phyloP scores from a whole-genome alignment of 169 alveolate species.

The Cryptosporidium sp. region DNA sequence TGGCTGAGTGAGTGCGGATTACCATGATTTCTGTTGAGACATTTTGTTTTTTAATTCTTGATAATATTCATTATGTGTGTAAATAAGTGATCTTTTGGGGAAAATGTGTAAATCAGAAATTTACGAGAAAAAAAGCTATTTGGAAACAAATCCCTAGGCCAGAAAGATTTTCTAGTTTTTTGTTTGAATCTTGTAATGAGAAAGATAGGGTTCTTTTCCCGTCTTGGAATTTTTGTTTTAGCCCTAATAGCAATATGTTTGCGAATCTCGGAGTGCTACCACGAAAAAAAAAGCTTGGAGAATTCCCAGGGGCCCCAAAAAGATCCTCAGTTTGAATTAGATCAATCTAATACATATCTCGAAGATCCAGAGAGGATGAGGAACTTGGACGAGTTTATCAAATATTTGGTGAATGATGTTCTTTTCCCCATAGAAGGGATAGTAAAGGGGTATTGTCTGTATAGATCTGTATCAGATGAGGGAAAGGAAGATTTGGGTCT shows the following conservation, averaged over 20 bases:
- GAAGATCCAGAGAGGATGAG: constrained; percentile 9
- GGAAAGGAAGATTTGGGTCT: not conserved
- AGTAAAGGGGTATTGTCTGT: constrained; percentile 53
- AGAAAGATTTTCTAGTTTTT: not conserved
- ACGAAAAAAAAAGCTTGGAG: not conserved
- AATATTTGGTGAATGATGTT: constrained; percentile 36
- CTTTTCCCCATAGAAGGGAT: constrained; percentile 57
- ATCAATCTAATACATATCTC: not conserved
- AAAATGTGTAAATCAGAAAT: constrained; percentile 1
- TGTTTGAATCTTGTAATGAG: not conserved
- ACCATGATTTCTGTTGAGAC: too few relatives aligned
- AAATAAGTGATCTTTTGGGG: not conserved
- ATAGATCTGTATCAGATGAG: constrained; percentile 29
- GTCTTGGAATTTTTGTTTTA: not conserved
- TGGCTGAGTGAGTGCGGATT: not conserved
- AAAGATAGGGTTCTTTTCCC: not conserved
- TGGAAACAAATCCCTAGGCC: not conserved
- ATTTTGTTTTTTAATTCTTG: too few relatives aligned
- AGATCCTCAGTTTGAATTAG: not conserved
- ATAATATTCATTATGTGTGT: not conserved
- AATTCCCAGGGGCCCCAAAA: not conserved
- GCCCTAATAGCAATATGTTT: not conserved
- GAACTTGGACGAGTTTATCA: constrained; percentile 17
- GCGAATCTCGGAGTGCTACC: not conserved
- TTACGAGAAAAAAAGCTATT: not conserved